Percentiles rank a stretch among this genome's conserved stretches.
These are phyloP conservation scores for Penicillium egyptiacum DNA, from an alignment of 495 filamentous ascomycete genomes.

Conservation along the genomic window DNA sequence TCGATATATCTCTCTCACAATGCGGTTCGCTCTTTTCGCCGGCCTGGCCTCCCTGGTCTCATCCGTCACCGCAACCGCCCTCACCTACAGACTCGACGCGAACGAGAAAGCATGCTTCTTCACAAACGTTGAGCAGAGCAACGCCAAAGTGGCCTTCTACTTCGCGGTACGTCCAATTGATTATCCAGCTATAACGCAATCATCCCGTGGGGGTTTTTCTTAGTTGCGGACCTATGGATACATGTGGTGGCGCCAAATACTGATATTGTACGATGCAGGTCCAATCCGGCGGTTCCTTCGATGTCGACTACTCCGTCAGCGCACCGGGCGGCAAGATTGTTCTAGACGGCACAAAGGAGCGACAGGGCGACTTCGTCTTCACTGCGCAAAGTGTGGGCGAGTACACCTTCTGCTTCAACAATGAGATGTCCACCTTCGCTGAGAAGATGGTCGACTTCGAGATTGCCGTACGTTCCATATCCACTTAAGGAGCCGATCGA, in stretches of 20 bases:
- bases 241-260: background rate
- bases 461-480: conserved; percentile 69
- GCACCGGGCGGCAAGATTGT: conserved; percentile 82
- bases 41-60: conserved; percentile 67
- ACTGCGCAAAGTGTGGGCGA: conserved; percentile 91
- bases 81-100: conserved; percentile 88
- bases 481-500: background rate
- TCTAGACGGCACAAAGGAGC: conserved; percentile 84
- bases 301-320: conserved; percentile 87
- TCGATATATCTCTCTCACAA: conserved; percentile 24
- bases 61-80: conserved; percentile 69
- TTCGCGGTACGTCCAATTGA: conserved; percentile 74
- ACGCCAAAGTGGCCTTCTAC: conserved; percentile 94
- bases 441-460: conserved; percentile 99
- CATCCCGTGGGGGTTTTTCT: no score
- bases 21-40: conserved; percentile 44
- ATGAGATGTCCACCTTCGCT: conserved; percentile 95
- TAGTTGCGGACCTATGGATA: background rate
- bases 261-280: conserved; percentile 55
- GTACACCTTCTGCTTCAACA: conserved; percentile 97
- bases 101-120: conserved; percentile 98
- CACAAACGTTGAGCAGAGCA: conserved; percentile 62
- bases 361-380: conserved; percentile 98
- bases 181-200: background rate
- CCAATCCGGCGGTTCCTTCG: conserved; percentile 93